A percentile compares a stretch with the other conserved stretches of the same genome.
Evolutionary conservation across 1,284 basidiomycete species (phyloP).

Genomic region (Athelia sp.): DNA sequence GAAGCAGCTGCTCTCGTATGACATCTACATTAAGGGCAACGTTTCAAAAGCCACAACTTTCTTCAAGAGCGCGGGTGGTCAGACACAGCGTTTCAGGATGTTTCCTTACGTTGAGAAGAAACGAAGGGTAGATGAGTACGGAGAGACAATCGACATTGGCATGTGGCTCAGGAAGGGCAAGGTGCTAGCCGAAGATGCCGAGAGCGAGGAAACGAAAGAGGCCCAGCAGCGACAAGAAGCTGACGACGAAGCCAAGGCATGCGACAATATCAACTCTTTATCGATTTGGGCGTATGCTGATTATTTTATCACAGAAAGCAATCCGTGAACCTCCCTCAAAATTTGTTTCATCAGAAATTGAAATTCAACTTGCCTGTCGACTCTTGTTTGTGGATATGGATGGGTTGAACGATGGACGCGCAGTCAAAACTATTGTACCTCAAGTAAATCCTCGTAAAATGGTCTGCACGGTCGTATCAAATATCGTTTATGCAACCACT

Average conservation of each 20-base stretch:
- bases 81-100: slow-evolving; percentile 86
- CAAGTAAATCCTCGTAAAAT: slow-evolving; percentile 96
- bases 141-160: slow-evolving; percentile 90
- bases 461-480: slow-evolving; percentile 38
- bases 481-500: background rate
- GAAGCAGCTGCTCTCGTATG: slow-evolving; percentile 80
- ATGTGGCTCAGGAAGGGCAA: slow-evolving; percentile 91
- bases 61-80: slow-evolving; percentile 71
- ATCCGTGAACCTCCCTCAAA: slow-evolving; percentile 88
- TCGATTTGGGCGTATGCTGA: background rate
- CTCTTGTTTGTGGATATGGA: slow-evolving; percentile 93
- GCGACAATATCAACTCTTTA: slow-evolving; percentile 9
- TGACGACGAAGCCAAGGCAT: slow-evolving; percentile 80
- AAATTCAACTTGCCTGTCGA: slow-evolving; percentile 79
- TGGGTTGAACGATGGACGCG: slow-evolving; percentile 92
- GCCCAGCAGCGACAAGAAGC: slow-evolving; percentile 62
- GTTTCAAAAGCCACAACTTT: slow-evolving; percentile 79
- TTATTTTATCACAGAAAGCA: slow-evolving; percentile 42
- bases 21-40: slow-evolving; percentile 96
- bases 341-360: slow-evolving; percentile 72
- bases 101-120: slow-evolving; percentile 96
- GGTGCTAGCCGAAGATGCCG: slow-evolving; percentile 83
- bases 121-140: slow-evolving; percentile 90
- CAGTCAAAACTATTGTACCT: slow-evolving; percentile 94
- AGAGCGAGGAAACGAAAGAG: slow-evolving; percentile 77